phyloP scores from a whole-genome alignment of 2,329 filamentous ascomycete genomes.

The Cladosporium cucumerinum region DNA sequence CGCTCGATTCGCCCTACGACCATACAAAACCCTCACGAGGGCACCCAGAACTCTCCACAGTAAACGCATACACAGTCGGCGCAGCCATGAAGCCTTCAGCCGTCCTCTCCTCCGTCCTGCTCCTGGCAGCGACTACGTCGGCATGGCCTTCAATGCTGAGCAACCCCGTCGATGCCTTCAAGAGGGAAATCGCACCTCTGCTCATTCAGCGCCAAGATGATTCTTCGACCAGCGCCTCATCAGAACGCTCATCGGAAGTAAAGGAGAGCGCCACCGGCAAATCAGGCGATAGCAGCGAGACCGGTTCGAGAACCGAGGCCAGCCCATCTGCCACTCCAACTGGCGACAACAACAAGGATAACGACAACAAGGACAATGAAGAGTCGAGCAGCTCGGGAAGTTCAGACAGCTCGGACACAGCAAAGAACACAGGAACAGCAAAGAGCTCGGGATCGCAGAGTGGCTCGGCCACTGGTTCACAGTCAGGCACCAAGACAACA shows the following conservation, averaged over 20 bases:
- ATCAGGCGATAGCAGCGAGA: not conserved
- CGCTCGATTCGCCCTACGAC: not conserved
- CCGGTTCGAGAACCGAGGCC: conserved; percentile 13
- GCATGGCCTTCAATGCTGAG: conserved; percentile 29
- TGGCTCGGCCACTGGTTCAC: conserved; percentile 18
- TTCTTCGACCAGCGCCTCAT: conserved; percentile 21
- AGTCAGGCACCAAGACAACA: not conserved
- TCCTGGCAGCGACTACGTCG: conserved; percentile 32
- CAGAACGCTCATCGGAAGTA: conserved; percentile 19
- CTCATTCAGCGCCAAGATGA: conserved; percentile 29
- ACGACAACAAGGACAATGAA: conserved; percentile 7
- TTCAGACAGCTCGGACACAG: conserved; percentile 18
- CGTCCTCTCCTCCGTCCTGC: conserved; percentile 31
- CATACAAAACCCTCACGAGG: conserved; percentile 4
- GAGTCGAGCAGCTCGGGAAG: conserved; percentile 16
- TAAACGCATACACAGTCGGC: conserved; percentile 8
- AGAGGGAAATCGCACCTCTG: conserved; percentile 27
- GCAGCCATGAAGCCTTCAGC: conserved; percentile 35
- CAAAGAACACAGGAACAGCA: conserved; percentile 13
- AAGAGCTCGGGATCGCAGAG: conserved; percentile 22
- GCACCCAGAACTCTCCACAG: not conserved
- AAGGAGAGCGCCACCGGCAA: conserved; percentile 16
- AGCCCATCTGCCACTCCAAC: conserved; percentile 19
- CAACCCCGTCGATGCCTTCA: conserved; percentile 26
- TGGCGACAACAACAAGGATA: conserved; percentile 23